Evolutionary conservation across 495 filamentous ascomycete species (phyloP), one percentile per base, ranked within the genome.

Genomic region (Talaromyces borbonicus): DNA sequence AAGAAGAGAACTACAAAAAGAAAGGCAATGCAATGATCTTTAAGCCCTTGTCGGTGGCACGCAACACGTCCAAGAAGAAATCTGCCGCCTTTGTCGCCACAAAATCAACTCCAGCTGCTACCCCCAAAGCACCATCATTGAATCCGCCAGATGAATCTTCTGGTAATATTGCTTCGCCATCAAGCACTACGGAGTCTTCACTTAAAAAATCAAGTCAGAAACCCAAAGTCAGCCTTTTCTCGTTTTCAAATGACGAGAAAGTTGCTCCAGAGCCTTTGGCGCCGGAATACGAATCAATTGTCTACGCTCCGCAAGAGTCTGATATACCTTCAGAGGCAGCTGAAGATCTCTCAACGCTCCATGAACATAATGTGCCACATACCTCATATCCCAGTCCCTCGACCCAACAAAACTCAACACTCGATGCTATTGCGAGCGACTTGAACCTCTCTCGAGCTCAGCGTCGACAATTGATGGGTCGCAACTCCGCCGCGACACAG

Each of bases 21-120:
- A 75, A 81, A 29, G 85, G 83, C 5, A 90, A 87, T 50, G 73
- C 85, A 16, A 78, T 85, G 55, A 88, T 87, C 78, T 95, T 96
- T 62, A 87, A 83, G 58, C 89, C 89, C 1, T 60, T 95, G 19
- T 93, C 87, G 2, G 87, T 94, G 7, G 74, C 75, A 15, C 68
- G 83, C 32, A 84, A 81, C 37, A 71, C 72, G n/a, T 63, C 69
- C 48, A 87, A 85, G 68, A 87, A 85, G 64, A 80, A 73, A 56
- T 35, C 52, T 4, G 56, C 46, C 16, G 35, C 47, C 4, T 41
- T 35, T 22, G 39, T 43, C 14, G 29, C 56, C 30, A 47, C 54
- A 23, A 51, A 50, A 48, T 22, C 25, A 47, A 15, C 46, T 22
- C 2, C 14, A 14, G 19, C 23, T 38, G 18, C 35, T 38, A 12